Evolutionary conservation across 2,329 filamentous ascomycete species (phyloP).

Genomic region (Curvularia verruculosa): DNA sequence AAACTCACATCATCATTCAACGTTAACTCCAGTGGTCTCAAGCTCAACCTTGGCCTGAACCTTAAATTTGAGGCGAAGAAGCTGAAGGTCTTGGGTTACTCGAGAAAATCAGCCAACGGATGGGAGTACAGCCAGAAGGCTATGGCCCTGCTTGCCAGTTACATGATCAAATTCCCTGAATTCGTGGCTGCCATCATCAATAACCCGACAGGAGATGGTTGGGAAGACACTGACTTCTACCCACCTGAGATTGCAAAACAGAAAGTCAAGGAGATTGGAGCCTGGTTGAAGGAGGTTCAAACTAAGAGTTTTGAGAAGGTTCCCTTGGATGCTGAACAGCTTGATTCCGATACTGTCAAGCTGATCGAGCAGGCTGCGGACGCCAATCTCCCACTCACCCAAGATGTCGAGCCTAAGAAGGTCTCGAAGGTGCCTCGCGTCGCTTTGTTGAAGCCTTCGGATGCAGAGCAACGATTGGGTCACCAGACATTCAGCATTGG

Average conservation of each 20-base stretch:
- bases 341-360: constrained; percentile 88
- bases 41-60: constrained; percentile 90
- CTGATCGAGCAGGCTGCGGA: constrained; percentile 80
- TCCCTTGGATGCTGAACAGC: constrained; percentile 93
- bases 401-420: constrained; percentile 64
- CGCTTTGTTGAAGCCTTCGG: constrained; percentile 88
- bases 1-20: constrained; percentile 96
- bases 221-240: constrained; percentile 86
- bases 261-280: constrained; percentile 90
- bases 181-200: constrained; percentile 89
- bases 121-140: constrained; percentile 96
- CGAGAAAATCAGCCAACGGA: constrained; percentile 80
- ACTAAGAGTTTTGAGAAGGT: constrained; percentile 92
- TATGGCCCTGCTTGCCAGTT: constrained; percentile 78
- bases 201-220: constrained; percentile 84
- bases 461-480: constrained; percentile 90
- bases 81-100: constrained; percentile 94
- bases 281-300: constrained; percentile 91
- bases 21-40: constrained; percentile 79
- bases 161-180: constrained; percentile 93
- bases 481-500: constrained; percentile 84
- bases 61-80: constrained; percentile 97
- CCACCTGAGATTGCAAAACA: constrained; percentile 71
- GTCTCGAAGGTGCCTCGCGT: constrained; percentile 82
- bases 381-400: constrained; percentile 39